Base-by-base conservation (phyloP, 139 green algal species). In the Haematococcus lacustris region DNA sequence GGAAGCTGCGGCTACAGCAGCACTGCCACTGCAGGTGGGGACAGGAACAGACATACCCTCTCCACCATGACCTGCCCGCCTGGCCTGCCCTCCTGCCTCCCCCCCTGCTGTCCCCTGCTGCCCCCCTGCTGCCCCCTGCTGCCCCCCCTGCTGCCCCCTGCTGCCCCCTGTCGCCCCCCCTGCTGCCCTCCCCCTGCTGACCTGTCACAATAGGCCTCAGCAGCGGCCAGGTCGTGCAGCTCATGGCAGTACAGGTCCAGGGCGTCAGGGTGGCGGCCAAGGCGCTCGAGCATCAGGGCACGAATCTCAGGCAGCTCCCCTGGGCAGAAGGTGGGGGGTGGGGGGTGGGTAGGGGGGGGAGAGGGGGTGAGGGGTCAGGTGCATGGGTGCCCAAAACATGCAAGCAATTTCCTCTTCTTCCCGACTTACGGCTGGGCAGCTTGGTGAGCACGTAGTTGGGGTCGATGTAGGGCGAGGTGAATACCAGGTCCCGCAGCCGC, bases 151-250 rank as follows among this genome's bases (percentile, higher is more conserved):
- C 7, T 28, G 33, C 17, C 7, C 53, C 53, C 17, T 63, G 3
- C 53, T 5, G 3, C 9, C 33, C 17, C 7, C 17, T 7, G 7
- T 37, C 7, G 17, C 17, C 7, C 53, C 6, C 7, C 6, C 53
- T 37, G 26, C 6, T n/a, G 3, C 17, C 53, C 9, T 7, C 17
- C 53, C 3, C 6, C 30, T 43, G 34, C 26, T 43, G 80, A 78
- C 0, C 87, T 50, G 77, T 96, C 91, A 63, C 88, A 93, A 76
- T 94, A 93, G 0, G 77, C 82, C 76, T 94, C 89, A 6, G 87
- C 91, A 3, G 85, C 73, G 0, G 43, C 0, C 3, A 86, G 73
- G 38, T 80, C 68, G 3, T 73, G n/a, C 73, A 93, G 72, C 25
- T 75, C 71, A 47, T 91, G 85, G 0, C 87, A 51, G 39, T 92